Base-by-base conservation (phyloP, 2,329 filamentous ascomycete species). In the Lecanicillium sp. region DNA sequence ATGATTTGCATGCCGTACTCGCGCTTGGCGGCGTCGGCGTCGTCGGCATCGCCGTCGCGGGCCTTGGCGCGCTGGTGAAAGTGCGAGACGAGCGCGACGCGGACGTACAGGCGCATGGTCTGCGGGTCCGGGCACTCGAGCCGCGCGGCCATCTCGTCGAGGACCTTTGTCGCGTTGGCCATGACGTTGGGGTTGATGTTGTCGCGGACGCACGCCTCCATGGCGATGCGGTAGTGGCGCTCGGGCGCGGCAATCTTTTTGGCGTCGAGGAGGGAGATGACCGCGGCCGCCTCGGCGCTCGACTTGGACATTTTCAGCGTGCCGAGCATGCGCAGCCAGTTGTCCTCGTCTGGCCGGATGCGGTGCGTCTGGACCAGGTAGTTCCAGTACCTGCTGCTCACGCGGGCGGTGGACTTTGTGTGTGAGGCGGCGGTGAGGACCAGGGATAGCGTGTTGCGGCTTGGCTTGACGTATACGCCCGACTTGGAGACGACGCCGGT, bases 161-260 rank as follows among this genome's bases (percentile, higher is more conserved):
- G 62, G 18, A 94, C 67, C 36, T 67, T 59, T 36, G 68, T 76
- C 4, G 85, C 83, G 47, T 83, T 71, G 3, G 66, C 60, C 46
- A 94, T 73, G 17, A 77, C 74, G 37, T 81, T 74, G n/a, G 58
- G 68, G 56, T 94, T 95, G 40, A 80, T 79, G 53, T 79, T 82
- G 65, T 96, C 87, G 41, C 81, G 75, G 17, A 77, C 64, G 58
- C 88, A 95, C 5, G 78, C 71, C 46, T 73, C 72, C 66, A 96
- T 78, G 39, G 83, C 87, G 33, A 87, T 73, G 38, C 77, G 74
- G 62, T 88, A 86, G 9, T 77, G 78, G 42, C 72, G 73, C 25
- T 54, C 49, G 40, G 55, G 60, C 29, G 74, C 54, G 44, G 66
- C 33, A 17, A 39, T 19, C 28, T 32, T 32, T 6, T 61, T 51